These are phyloP conservation scores for Chaetomium sp. DNA, from an alignment of 2,329 filamentous ascomycete species.

Conservation along the genomic window DNA sequence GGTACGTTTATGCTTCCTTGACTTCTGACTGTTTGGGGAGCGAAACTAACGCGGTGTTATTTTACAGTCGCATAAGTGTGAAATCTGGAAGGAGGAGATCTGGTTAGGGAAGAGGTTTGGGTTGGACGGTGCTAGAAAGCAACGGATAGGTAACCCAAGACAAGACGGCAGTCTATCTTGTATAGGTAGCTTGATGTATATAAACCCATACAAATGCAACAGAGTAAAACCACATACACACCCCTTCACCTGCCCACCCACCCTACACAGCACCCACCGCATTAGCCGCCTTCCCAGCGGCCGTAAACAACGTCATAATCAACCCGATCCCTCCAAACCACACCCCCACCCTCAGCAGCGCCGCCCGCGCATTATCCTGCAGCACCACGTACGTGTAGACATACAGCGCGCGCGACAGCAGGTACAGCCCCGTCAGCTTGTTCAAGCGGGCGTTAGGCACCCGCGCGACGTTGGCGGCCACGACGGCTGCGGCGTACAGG, in stretches of 20 bases:
- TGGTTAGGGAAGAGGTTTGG: too few relatives aligned
- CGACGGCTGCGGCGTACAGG: conserved; percentile 37
- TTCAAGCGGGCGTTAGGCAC: conserved; percentile 36
- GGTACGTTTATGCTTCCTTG: conserved; percentile 6
- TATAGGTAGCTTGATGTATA: too few relatives aligned
- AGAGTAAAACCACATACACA: neutral
- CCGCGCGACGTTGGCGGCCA: conserved; percentile 41
- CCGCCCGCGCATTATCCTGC: conserved; percentile 35
- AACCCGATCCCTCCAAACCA: conserved; percentile 13
- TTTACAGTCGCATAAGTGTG: too few relatives aligned
- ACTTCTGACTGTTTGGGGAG: neutral
- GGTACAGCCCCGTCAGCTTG: conserved; percentile 33
- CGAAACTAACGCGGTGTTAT: too few relatives aligned
- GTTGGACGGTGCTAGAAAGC: too few relatives aligned
- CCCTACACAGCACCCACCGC: neutral
- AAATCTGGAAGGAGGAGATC: too few relatives aligned
- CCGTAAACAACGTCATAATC: conserved; percentile 4
- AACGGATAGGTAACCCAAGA: too few relatives aligned
- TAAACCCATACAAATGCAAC: too few relatives aligned
- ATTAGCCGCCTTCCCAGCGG: conserved; percentile 26
- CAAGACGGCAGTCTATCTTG: too few relatives aligned
- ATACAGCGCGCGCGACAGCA: conserved; percentile 35
- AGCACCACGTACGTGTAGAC: conserved; percentile 39
- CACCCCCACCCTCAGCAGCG: conserved; percentile 30
- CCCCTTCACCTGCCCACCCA: neutral